Evolutionary conservation across 148 eudicot genomes (phyloP).

Genomic region (Mesembryanthemum crystallinum): DNA sequence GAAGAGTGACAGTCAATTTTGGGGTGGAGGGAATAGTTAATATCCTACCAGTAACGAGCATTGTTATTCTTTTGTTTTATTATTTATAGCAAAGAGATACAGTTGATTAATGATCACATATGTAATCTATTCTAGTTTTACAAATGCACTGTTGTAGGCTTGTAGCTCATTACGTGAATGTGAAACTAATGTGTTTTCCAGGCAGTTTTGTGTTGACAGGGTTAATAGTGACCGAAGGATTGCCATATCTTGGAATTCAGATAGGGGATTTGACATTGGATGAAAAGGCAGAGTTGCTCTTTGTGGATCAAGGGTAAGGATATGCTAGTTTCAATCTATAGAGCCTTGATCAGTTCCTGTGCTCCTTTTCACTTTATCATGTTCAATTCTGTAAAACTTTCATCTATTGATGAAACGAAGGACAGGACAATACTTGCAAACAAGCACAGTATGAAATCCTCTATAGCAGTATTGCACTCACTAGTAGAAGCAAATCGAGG

Average conservation of each 20-base stretch:
- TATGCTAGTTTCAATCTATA: neutral
- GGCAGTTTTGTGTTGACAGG: conserved; percentile 99
- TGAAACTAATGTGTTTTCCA: conserved; percentile 50
- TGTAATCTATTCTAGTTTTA: neutral
- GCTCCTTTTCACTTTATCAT: neutral
- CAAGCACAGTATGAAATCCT: neutral
- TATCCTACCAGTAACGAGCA: neutral
- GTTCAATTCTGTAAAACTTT: neutral
- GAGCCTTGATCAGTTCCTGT: neutral
- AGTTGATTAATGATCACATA: neutral
- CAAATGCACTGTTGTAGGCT: neutral
- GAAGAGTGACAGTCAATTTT: neutral
- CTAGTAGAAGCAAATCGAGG: neutral
- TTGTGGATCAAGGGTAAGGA: conserved; percentile 70
- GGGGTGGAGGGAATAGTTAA: neutral
- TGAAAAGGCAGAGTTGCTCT: conserved; percentile 83
- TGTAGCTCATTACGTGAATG: neutral
- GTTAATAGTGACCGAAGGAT: conserved; percentile 62
- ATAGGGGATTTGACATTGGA: conserved; percentile 64
- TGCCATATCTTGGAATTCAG: conserved; percentile 66
- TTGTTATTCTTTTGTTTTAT: neutral
- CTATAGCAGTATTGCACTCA: neutral
- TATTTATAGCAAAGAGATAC: neutral
- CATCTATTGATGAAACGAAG: neutral
- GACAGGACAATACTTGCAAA: neutral